phyloP scores from a whole-genome alignment of 805 yeast genomes.

The Yarrowia sp. region DNA sequence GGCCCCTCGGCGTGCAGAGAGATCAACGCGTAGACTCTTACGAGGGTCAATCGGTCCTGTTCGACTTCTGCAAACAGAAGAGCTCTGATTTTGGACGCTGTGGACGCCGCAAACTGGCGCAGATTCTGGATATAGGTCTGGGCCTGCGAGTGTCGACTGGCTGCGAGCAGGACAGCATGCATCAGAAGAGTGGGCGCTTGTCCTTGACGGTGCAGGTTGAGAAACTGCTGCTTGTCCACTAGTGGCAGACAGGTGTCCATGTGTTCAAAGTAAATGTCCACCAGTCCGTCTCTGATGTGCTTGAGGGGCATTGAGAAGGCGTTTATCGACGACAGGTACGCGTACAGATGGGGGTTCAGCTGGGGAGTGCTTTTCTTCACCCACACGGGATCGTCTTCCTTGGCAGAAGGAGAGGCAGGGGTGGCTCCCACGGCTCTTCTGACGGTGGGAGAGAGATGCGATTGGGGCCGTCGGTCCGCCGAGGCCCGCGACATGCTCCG shows the following conservation, averaged over 20 bases:
- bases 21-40: slow-evolving; percentile 51
- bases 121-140: slow-evolving; percentile 47
- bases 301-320: slow-evolving; percentile 53
- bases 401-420: background rate
- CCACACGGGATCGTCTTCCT: slow-evolving; percentile 47
- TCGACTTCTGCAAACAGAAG: slow-evolving; percentile 53
- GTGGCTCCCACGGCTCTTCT: slow-evolving; percentile 25
- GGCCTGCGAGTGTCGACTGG: slow-evolving; percentile 54
- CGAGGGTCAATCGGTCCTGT: slow-evolving; percentile 52
- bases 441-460: slow-evolving; percentile 34
- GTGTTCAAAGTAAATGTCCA: slow-evolving; percentile 53
- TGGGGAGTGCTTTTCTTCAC: slow-evolving; percentile 48
- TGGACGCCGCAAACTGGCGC: slow-evolving; percentile 48
- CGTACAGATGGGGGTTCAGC: slow-evolving; percentile 48
- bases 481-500: slow-evolving; percentile 15
- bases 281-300: slow-evolving; percentile 49
- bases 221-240: slow-evolving; percentile 53
- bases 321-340: slow-evolving; percentile 50
- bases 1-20: slow-evolving; percentile 54
- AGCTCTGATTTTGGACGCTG: slow-evolving; percentile 51
- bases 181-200: slow-evolving; percentile 53
- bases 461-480: slow-evolving; percentile 12
- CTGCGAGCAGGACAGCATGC: slow-evolving; percentile 55
- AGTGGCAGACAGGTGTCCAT: slow-evolving; percentile 55
- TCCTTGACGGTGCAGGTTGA: slow-evolving; percentile 50